Evolutionary conservation across 1,284 basidiomycete genomes (phyloP).

Genomic region (Puccinia coronata): DNA sequence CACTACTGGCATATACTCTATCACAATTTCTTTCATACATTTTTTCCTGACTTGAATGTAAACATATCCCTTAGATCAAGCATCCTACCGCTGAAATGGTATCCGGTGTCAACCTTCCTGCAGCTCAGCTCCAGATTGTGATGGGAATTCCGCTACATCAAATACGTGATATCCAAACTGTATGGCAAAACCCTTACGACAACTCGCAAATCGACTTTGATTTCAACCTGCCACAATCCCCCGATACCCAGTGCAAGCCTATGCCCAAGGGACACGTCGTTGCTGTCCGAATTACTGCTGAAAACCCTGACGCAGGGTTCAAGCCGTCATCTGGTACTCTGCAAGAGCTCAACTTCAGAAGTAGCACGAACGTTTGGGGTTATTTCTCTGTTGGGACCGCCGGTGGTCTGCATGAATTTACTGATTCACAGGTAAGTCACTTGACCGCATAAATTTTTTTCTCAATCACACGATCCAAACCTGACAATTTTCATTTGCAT

Average conservation of each 20-base stretch:
- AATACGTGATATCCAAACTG: constrained; percentile 91
- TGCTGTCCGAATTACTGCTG: constrained; percentile 97
- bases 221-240: constrained; percentile 81
- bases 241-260: constrained; percentile 88
- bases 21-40: not conserved
- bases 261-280: constrained; percentile 97
- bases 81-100: constrained; percentile 98
- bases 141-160: constrained; percentile 98
- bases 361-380: constrained; percentile 98
- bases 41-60: not conserved
- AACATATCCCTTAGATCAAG: constrained; percentile 21
- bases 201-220: constrained; percentile 95
- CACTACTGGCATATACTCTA: not conserved
- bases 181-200: constrained; percentile 85
- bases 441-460: not conserved
- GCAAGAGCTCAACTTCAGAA: constrained; percentile 99
- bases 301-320: constrained; percentile 99
- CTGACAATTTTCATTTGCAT: too few species aligned
- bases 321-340: constrained; percentile 96
- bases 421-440: constrained; percentile 61
- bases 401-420: constrained; percentile 97
- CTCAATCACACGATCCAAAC: not conserved
- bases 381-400: constrained; percentile 94
- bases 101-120: constrained; percentile 94
- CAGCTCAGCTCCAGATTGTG: constrained; percentile 93